Percentiles rank a stretch among this genome's conserved stretches.
Conservation (phyloP, 805 yeast genomes). For the Candida easanensis region DNA sequence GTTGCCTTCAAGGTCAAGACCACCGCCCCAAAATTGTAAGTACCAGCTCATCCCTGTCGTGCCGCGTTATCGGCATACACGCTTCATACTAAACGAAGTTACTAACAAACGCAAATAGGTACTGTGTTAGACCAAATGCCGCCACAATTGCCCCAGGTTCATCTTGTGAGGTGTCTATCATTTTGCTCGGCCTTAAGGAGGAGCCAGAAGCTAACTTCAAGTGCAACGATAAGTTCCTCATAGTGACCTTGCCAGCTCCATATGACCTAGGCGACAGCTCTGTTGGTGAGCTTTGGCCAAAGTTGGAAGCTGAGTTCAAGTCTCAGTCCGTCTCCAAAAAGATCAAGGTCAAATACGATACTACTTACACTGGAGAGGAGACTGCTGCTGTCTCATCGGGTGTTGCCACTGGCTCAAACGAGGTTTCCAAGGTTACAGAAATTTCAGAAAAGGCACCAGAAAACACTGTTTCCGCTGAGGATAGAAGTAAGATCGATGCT, state of each 20-base stretch:
- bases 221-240: slow-evolving; percentile 89
- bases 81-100: no score
- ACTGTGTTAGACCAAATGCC: slow-evolving; percentile 96
- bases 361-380: not conserved
- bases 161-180: slow-evolving; percentile 70
- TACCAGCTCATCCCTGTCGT: not conserved
- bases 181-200: slow-evolving; percentile 76
- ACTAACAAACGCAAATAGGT: slow-evolving; percentile 25
- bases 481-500: slow-evolving; percentile 40
- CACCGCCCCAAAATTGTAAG: slow-evolving; percentile 85
- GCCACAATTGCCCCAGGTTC: slow-evolving; percentile 75
- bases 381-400: slow-evolving; percentile 1
- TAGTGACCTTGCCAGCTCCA: slow-evolving; percentile 80
- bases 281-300: slow-evolving; percentile 74
- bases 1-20: slow-evolving; percentile 96
- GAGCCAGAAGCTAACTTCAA: slow-evolving; percentile 72
- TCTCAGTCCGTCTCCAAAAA: slow-evolving; percentile 57
- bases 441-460: slow-evolving; percentile 12
- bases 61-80: no score
- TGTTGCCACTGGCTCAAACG: slow-evolving; percentile 7
- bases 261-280: slow-evolving; percentile 49
- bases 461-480: slow-evolving; percentile 35
- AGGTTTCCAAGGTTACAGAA: slow-evolving; percentile 4
- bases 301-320: slow-evolving; percentile 59
- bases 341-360: slow-evolving; percentile 57